Base-by-base conservation (phyloP, 164 flowering plant genomes). In the Kingdonia uniflora region DNA sequence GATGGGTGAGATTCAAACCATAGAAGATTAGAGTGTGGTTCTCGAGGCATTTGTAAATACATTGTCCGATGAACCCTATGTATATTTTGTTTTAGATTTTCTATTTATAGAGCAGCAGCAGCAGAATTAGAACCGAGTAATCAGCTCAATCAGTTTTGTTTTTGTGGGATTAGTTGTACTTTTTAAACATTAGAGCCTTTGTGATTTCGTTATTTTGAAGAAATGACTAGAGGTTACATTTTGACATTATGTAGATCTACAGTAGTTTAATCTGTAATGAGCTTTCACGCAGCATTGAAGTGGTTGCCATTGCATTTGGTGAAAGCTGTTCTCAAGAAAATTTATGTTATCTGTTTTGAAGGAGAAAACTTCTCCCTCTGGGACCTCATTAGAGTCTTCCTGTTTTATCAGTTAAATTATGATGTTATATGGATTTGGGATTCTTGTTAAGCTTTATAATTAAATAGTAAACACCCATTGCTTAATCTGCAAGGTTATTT, bases 1-100 rank as follows among this genome's bases (percentile, higher is more conserved):
- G 99, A 94, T 82, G 99, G 99, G 99, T n/a, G 97, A 94, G 80
- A 94, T 87, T 46, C 97, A 94, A 73, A 71, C 67, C 0, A 50
- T 81, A 37, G 99, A 94, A 40, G 99, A 89, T 41, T 89, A 74
- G 73, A 29, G 52, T 40, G 46, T 29, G 46, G 42, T 29, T 63
- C 21, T 29, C 17, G 11, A 49, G 44, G 63, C 55, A 50, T 58
- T 45, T 82, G 87, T 83, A 82, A 41, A 77, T 82, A 74, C 81
- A 71, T 62, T 71, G 54, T 59, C 65, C 57, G 49, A 54, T 66
- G 55, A 56, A 61, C 66, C 68, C 53, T 68, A 46, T 86, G 84
- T 80, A 86, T 60, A 81, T 75, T 75, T 51, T 47, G 48, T 51
- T 19, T 58, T 11, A 69, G 23, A 20, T 11, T n/a, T 44, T 16